phyloP scores from a whole-genome alignment of 306 rosid genomes.

The Sindora glabra region DNA sequence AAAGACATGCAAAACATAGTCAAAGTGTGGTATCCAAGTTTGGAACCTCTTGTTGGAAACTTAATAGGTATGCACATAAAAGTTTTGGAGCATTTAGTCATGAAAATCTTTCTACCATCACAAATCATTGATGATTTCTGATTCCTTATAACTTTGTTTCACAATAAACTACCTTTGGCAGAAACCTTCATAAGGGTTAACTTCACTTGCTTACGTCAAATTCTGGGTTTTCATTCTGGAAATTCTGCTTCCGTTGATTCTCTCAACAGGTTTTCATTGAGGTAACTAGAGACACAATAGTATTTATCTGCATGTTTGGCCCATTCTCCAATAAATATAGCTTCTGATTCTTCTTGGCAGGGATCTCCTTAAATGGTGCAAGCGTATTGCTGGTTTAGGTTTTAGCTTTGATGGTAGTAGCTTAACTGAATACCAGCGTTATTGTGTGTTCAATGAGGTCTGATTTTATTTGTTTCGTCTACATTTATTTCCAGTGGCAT shows the following conservation, averaged over 20 bases:
- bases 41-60: constrained; percentile 42
- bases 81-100: background rate
- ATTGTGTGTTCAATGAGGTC: constrained; percentile 70
- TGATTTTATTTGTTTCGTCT: background rate
- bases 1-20: constrained; percentile 61
- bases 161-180: constrained; percentile 29
- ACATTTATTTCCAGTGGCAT: background rate
- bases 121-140: background rate
- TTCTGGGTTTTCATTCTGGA: constrained; percentile 30
- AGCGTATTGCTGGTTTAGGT: constrained; percentile 56
- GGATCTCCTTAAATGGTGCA: constrained; percentile 97
- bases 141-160: background rate
- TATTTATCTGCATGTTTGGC: background rate
- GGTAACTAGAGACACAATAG: constrained; percentile 37
- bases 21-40: constrained; percentile 41
- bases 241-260: constrained; percentile 35
- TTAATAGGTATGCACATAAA: constrained; percentile 45
- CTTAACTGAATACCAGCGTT: constrained; percentile 40
- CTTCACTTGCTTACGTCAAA: constrained; percentile 27
- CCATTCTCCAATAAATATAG: background rate
- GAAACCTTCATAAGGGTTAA: constrained; percentile 70
- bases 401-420: constrained; percentile 41
- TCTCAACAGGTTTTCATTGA: constrained; percentile 57
- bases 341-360: constrained; percentile 35
- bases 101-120: background rate